Conservation (phyloP, 1,139 yeast species). For the Arxiozyma bovina region DNA sequence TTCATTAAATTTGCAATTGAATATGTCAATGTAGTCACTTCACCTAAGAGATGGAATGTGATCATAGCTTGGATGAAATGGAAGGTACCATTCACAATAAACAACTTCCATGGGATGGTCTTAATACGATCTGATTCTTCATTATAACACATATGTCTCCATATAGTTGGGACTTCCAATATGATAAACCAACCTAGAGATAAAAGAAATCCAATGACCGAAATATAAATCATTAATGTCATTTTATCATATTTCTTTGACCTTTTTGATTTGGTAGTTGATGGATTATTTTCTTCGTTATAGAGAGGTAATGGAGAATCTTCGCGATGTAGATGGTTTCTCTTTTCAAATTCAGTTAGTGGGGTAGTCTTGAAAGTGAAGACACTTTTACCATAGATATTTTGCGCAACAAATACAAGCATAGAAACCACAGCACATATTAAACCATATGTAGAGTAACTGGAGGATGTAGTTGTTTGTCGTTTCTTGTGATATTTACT, state of each 20-base stretch:
- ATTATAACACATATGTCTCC: constrained; percentile 11
- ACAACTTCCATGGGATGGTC: constrained; percentile 32
- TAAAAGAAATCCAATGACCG: constrained; percentile 65
- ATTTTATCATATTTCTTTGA: constrained; percentile 56
- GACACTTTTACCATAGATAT: constrained; percentile 82
- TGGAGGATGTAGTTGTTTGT: constrained; percentile 6
- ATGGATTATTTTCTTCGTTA: constrained; percentile 2
- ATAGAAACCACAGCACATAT: constrained; percentile 72
- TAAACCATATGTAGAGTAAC: constrained; percentile 54
- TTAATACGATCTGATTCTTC: constrained; percentile 15
- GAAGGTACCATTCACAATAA: constrained; percentile 54
- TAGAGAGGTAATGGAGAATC: constrained; percentile 16
- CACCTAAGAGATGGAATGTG: constrained; percentile 84
- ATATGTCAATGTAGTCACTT: constrained; percentile 85
- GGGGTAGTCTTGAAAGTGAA: constrained; percentile 44
- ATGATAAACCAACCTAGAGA: constrained; percentile 75
- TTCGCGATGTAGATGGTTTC: constrained; percentile 9
- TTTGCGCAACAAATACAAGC: constrained; percentile 82
- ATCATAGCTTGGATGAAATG: constrained; percentile 83
- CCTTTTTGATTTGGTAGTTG: neutral
- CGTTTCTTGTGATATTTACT: constrained; percentile 7
- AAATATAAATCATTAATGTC: constrained; percentile 79
- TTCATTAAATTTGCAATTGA: constrained; percentile 87
- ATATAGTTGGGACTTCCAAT: constrained; percentile 45
- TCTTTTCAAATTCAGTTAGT: neutral